Conservation (phyloP, 2,329 filamentous ascomycete genomes). For the Cordyceps cateniannulata region DNA sequence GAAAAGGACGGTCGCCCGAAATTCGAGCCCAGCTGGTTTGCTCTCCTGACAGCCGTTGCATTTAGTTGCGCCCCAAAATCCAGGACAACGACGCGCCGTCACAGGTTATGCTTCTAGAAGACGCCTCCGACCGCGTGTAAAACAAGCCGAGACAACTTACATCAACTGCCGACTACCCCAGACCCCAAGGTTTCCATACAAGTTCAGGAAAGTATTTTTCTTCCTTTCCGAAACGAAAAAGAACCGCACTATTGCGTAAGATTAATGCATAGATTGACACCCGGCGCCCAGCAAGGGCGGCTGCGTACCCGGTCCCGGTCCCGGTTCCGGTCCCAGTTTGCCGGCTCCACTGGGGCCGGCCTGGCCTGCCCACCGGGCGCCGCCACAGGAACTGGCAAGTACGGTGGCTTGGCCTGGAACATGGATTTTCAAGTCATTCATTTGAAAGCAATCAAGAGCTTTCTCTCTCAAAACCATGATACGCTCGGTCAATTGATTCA, state of each 20-base stretch:
- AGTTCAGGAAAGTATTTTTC: no score
- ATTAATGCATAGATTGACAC: not conserved
- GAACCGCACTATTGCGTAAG: not conserved
- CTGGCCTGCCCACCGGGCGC: slow-evolving; percentile 1
- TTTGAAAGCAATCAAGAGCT: not conserved
- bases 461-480: no score
- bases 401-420: not conserved
- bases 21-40: no score
- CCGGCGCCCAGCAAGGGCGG: not conserved
- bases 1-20: no score
- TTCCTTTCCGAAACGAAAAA: not conserved
- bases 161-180: no score
- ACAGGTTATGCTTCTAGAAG: not conserved
- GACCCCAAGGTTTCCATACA: no score
- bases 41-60: no score
- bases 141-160: no score
- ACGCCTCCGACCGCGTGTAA: no score
- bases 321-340: slow-evolving; percentile 8
- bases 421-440: not conserved
- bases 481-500: no score
- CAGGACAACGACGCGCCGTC: not conserved
- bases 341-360: slow-evolving; percentile 1
- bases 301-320: slow-evolving; percentile 6
- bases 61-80: no score
- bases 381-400: not conserved